A percentile compares a stretch with the other conserved stretches of the same genome.
These are phyloP conservation scores for Groenewaldozyma tartarivorans DNA, from an alignment of 805 yeast genomes.

Conservation along the genomic window DNA sequence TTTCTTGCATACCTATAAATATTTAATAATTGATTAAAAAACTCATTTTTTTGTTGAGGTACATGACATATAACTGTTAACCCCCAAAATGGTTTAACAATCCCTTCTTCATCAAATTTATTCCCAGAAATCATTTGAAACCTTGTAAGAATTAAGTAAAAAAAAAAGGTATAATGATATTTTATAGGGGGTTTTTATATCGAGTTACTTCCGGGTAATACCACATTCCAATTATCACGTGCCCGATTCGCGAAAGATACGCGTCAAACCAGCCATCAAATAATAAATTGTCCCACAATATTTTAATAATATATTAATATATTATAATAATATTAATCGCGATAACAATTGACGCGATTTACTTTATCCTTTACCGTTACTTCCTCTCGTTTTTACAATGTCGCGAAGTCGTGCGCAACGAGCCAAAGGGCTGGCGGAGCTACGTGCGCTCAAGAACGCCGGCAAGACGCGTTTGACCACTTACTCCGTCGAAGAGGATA, in stretches of 20 bases:
- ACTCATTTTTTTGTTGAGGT: neutral
- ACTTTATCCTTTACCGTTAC: neutral
- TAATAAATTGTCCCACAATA: no score
- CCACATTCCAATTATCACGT: no score
- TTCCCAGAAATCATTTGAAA: no score
- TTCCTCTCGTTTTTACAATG: neutral
- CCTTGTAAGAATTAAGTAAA: no score
- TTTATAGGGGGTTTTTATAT: no score
- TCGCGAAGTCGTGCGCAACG: neutral
- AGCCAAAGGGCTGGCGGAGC: conserved; percentile 6
- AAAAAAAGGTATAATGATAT: no score
- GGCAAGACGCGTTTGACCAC: conserved; percentile 27
- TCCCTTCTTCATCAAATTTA: neutral
- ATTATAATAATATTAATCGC: no score
- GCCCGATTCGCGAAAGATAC: no score
- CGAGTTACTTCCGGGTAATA: no score
- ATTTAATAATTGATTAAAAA: neutral
- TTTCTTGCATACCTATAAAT: neutral
- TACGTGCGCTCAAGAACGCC: conserved; percentile 6
- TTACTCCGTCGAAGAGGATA: conserved; percentile 40
- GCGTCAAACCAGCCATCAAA: no score
- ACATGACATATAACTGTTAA: neutral
- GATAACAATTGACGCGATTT: no score
- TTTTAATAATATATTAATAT: no score
- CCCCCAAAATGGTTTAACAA: neutral